Base-by-base conservation (phyloP, 306 rosid species). In the Senna siamea region DNA sequence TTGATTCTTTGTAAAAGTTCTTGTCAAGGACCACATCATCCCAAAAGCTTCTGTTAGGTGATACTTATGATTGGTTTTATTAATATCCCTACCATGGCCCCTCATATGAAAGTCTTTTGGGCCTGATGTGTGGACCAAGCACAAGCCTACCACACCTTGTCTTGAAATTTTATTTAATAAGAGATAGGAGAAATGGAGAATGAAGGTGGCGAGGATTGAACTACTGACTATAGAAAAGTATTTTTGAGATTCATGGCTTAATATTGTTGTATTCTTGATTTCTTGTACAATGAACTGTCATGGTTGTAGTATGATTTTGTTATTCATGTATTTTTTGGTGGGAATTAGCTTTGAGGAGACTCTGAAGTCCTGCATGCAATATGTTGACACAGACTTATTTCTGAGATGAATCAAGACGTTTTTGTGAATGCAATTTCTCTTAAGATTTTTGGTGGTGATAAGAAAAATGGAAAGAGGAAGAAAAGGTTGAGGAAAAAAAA, bases 1-100 rank as follows among this genome's bases (percentile, higher is more conserved):
- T 57, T 58, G 23, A 48, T 73, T 73, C 40, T 15, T 22, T 65
- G 37, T 17, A 51, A 73, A 13, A 13, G 20, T 57, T 76, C 6
- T 34, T 46, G 22, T 44, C 14, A 9, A 19, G 32, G 51, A 63
- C 5, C 14, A 10, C 17, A 2, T 62, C 14, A 14, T 10, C 5
- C 10, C 6, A 14, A 40, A 63, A 19, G 52, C 18, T 19, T 63
- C n/a, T 61, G 26, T 40, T 20, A 19, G 50, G n/a, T 40, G 46
- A 38, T 2, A 19, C n/a, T 18, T 4, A 9, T 34, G 15, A 37
- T 18, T 62, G 32, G 20, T 9, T 10, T 37, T 60, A 9, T 37
- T 19, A 62, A 48, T 62, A 6, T 37, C 14, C n/a, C 4, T 4
- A n/a, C 22, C 28, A 35, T 35, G 17, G 4, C 47, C 13, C 7